Evolutionary conservation across 805 yeast species (phyloP).

Genomic region (Candida odintsovae): DNA sequence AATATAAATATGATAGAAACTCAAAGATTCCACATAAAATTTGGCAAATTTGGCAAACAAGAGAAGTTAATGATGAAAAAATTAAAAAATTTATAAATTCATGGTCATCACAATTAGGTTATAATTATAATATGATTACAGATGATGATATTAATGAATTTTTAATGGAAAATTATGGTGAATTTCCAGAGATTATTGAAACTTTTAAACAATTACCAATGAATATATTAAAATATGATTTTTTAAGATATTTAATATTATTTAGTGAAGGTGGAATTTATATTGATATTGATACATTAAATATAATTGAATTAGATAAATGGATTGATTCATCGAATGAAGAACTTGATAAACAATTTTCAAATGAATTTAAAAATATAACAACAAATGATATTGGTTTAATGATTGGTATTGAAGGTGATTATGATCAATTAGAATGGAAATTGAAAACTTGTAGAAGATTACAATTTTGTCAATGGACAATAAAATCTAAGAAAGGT

Average conservation of each 20-base stretch:
- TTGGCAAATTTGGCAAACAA: slow-evolving; percentile 46
- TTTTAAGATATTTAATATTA: slow-evolving; percentile 46
- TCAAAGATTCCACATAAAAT: slow-evolving; percentile 34
- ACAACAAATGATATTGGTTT: slow-evolving; percentile 35
- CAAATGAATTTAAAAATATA: background rate
- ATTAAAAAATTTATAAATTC: slow-evolving; percentile 11
- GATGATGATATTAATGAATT: slow-evolving; percentile 37
- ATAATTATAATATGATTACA: slow-evolving; percentile 20
- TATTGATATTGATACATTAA: slow-evolving; percentile 51
- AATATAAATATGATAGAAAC: slow-evolving; percentile 13
- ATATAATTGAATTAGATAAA: slow-evolving; percentile 42
- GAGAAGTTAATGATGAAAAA: slow-evolving; percentile 25
- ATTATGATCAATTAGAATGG: slow-evolving; percentile 49
- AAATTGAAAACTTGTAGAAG: slow-evolving; percentile 45
- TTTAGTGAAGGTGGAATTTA: slow-evolving; percentile 55
- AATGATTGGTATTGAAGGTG: slow-evolving; percentile 50
- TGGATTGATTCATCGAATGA: slow-evolving; percentile 53
- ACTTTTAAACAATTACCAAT: slow-evolving; percentile 46
- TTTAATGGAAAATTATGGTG: slow-evolving; percentile 30
- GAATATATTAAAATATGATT: slow-evolving; percentile 48
- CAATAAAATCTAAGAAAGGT: slow-evolving; percentile 55
- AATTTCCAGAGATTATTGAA: slow-evolving; percentile 46
- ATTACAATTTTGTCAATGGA: slow-evolving; percentile 58
- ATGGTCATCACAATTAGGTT: slow-evolving; percentile 16
- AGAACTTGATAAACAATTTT: slow-evolving; percentile 30